phyloP scores from a whole-genome alignment of 495 filamentous ascomycete genomes.

The Xylaria cubensis region DNA sequence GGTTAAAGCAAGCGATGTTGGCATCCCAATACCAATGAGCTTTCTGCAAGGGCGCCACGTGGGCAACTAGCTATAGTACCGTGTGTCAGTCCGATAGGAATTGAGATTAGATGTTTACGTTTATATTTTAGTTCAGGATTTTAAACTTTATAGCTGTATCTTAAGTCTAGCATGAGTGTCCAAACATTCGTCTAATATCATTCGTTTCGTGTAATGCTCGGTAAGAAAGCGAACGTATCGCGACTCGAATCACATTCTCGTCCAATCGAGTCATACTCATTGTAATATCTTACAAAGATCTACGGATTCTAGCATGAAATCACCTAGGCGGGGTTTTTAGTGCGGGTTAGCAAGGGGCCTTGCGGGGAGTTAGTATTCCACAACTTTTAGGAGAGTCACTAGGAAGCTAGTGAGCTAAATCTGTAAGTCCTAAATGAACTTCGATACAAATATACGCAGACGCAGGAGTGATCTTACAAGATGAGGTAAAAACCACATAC shows the following conservation, averaged over 20 bases:
- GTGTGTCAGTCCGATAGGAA: too few relatives aligned
- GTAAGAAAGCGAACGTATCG: background rate
- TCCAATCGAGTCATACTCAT: background rate
- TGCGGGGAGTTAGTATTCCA: background rate
- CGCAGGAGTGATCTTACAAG: too few relatives aligned
- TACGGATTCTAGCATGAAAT: background rate
- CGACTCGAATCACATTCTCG: background rate
- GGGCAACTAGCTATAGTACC: background rate
- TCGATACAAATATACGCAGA: too few relatives aligned
- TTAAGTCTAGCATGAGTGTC: background rate
- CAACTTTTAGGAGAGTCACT: background rate
- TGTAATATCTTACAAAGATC: background rate
- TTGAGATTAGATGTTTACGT: too few relatives aligned
- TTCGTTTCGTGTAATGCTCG: background rate
- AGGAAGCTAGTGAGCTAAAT: background rate
- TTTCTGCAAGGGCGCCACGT: background rate
- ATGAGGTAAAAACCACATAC: too few relatives aligned
- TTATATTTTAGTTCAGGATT: too few relatives aligned
- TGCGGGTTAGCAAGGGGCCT: background rate
- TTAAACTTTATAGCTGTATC: background rate
- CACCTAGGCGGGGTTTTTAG: background rate
- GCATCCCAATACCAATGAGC: background rate
- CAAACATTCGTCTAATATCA: background rate
- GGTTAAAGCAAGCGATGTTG: background rate
- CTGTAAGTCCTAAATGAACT: too few relatives aligned